Base-by-base conservation (phyloP, 805 yeast species). In the Ogataea ganodermae region DNA sequence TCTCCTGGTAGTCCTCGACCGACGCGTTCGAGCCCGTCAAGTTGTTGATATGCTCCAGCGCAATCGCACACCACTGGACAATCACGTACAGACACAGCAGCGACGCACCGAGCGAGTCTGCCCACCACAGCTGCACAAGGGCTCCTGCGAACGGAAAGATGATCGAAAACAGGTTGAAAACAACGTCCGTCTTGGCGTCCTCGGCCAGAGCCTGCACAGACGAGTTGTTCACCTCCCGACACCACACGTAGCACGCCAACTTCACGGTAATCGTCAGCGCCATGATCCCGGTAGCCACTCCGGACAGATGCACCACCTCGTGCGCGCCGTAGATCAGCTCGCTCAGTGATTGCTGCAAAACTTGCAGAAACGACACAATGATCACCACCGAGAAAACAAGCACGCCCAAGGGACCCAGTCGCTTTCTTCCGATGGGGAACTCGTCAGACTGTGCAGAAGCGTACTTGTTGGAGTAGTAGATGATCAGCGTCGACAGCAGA, bases 201-300 rank as follows among this genome's bases (percentile, higher is more conserved):
- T 86, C 92, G 1, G 91, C 88, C 46, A 86, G 69, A 0, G 95
- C 95, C 59, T 81, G 85, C 2, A 87, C 84, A 0, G 90, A 81
- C 14, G 84, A 77, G 13, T 89, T 83, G 14, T 74, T 67, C 50
- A 84, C 75, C 12, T 71, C 66, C 32, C 76, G 68, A 60, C 92
- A 86, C 80, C 86, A 79, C 10, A 77, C 23, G 74, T 79, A 87
- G 56, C 89, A 82, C 1, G 71, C 73, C 5, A 81, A 55, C 59
- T 86, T 86, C 23, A 78, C 71, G 3, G 77, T 57, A 16, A 86
- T 81, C 0, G 95, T 87, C 14, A 75, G 46, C 0, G 72, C 42
- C 94, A 86, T 87, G 48, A 86, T 84, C 1, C 58, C 47, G 1
- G 78, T 61, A 0, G 90, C 75, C n/a, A 76, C 70, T 0, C 53